Base-by-base conservation (phyloP, 2,329 filamentous ascomycete genomes). In the Fusarium tanahbumbuense region DNA sequence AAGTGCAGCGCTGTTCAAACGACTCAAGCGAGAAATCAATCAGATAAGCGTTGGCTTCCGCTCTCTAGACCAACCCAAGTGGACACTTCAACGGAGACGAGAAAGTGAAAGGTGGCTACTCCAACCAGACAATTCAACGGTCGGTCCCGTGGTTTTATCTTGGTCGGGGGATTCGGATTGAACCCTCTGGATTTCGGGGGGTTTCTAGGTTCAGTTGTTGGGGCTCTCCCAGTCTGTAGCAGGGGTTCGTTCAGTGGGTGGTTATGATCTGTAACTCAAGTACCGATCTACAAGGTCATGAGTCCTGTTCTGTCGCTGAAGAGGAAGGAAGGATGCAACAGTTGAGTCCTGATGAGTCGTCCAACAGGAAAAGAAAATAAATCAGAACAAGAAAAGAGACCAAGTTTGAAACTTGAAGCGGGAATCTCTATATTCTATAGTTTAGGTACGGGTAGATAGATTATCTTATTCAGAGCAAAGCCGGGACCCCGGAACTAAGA, bases 121-220 rank as follows among this genome's bases (percentile, higher is more conserved):
- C 32, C 23, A 47, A 37, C 59, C 41, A 16, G 20, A 52, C 32
- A 68, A 71, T 70, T 40, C 62, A 48, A 67, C 67, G 59, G 67
- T 44, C 37, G 18, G 23, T 16, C 34, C 34, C 34, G 34, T 37
- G 6, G 54, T 44, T 58, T 68, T 71, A 64, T 56, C 50, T 60
- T 34, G 41, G 56, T 53, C 23, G 57, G 46, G 34, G 30, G 50
- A 48, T 58, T 67, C 50, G 56, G 58, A 52, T 52, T 41, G 50
- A 47, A 30, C 46, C 34, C 42, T 58, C 42, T 32, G 23, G 44
- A 50, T 40, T 37, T 37, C 64, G 40, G 53, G 57, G 61, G 48
- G 27, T 22, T 37, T 60, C 59, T 47, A 42, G 28, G 53, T 30
- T 30, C 28, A 30, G 28, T 57, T 59, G 59, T 67, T 68, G 65